Percentiles rank a stretch among this genome's conserved stretches.
phyloP scores from a whole-genome alignment of 441 rosid species.

The Eutrema salsugineum region DNA sequence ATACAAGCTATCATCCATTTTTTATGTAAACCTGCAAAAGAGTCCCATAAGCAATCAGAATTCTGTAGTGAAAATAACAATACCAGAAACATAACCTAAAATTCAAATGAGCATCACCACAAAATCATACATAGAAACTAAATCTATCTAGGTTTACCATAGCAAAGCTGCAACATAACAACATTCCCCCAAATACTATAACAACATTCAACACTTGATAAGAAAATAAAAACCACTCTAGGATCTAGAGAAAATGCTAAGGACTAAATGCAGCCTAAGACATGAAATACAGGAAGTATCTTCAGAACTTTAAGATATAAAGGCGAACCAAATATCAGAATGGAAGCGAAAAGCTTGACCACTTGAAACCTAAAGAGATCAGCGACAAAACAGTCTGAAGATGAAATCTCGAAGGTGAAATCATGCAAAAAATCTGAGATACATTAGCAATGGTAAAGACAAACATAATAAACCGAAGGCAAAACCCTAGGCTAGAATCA shows the following conservation, averaged over 20 bases:
- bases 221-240: neutral
- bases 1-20: constrained; percentile 90
- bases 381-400: neutral
- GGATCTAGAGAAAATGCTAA: neutral
- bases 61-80: neutral
- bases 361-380: neutral
- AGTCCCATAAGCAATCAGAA: neutral
- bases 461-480: neutral
- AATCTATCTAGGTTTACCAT: neutral
- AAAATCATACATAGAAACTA: neutral
- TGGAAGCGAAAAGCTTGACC: neutral
- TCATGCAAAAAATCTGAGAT: neutral
- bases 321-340: neutral
- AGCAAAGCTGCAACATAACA: neutral
- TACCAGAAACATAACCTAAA: neutral
- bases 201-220: neutral
- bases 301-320: neutral
- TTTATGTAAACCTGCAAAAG: constrained; percentile 12
- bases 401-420: neutral
- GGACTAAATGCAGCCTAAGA: neutral
- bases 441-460: neutral
- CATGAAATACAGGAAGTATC: neutral
- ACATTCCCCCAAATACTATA: neutral
- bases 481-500: neutral
- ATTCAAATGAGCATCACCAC: neutral